phyloP scores from a whole-genome alignment of 2,329 filamentous ascomycete genomes.

The Neoscytalidium dimidiatum region DNA sequence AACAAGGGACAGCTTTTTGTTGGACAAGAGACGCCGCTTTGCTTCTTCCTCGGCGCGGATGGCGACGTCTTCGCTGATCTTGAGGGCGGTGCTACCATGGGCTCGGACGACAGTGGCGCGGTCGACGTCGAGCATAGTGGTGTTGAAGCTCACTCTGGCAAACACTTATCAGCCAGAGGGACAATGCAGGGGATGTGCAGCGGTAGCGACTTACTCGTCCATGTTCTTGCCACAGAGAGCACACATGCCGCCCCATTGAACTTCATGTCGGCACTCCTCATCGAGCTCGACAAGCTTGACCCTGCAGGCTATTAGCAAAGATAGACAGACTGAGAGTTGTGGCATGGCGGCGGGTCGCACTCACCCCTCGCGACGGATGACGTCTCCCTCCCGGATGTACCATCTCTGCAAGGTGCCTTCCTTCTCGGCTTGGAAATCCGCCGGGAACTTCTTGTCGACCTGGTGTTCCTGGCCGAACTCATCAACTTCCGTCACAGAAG shows the following conservation, averaged over 20 bases:
- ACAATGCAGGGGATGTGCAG: neutral
- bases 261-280: constrained; percentile 86
- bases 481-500: constrained; percentile 66
- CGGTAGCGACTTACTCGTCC: constrained; percentile 63
- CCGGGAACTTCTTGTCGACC: constrained; percentile 69
- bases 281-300: constrained; percentile 72
- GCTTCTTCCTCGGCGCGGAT: constrained; percentile 80
- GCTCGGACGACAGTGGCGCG: constrained; percentile 94
- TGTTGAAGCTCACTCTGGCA: constrained; percentile 72
- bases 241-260: constrained; percentile 90
- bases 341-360: neutral
- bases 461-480: constrained; percentile 73
- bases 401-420: constrained; percentile 79
- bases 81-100: constrained; percentile 85
- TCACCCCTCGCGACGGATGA: constrained; percentile 36
- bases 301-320: constrained; percentile 36
- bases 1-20: constrained; percentile 85
- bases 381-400: constrained; percentile 68
- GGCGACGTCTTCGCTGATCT: constrained; percentile 81
- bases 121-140: constrained; percentile 73
- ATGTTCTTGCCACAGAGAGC: constrained; percentile 94
- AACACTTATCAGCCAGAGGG: neutral
- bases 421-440: constrained; percentile 78
- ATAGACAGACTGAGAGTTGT: neutral
- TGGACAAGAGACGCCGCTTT: constrained; percentile 77